Conservation (phyloP, 805 yeast genomes). For the Candida rishiriensis region DNA sequence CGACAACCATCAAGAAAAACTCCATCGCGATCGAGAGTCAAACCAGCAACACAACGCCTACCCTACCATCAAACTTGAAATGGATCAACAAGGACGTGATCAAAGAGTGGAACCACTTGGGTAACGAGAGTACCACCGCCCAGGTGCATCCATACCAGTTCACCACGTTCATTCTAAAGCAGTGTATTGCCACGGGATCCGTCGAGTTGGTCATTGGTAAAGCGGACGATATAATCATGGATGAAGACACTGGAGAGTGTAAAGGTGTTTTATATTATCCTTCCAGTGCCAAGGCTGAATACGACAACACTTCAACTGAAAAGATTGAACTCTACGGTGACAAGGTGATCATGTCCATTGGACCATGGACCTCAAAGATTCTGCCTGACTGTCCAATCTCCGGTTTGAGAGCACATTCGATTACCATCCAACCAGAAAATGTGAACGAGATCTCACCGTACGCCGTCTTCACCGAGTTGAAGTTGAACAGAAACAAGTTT, state of each 20-base stretch:
- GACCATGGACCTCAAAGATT: slow-evolving; percentile 95
- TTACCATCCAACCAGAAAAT: slow-evolving; percentile 77
- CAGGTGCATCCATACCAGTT: slow-evolving; percentile 95
- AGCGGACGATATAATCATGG: slow-evolving; percentile 62
- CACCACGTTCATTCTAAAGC: slow-evolving; percentile 75
- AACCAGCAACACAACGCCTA: slow-evolving; percentile 10
- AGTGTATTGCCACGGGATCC: slow-evolving; percentile 76
- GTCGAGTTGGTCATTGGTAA: slow-evolving; percentile 85
- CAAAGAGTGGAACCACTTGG: slow-evolving; percentile 71
- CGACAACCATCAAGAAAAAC: slow-evolving; percentile 32
- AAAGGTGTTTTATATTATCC: slow-evolving; percentile 63
- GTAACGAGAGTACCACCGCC: slow-evolving; percentile 85
- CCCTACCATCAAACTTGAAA: slow-evolving; percentile 59
- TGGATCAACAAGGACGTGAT: slow-evolving; percentile 72
- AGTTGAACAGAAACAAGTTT: slow-evolving; percentile 58
- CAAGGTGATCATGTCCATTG: slow-evolving; percentile 79
- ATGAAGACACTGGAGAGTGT: slow-evolving; percentile 61
- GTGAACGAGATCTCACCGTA: slow-evolving; percentile 77
- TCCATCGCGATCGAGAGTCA: slow-evolving; percentile 30
- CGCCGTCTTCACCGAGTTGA: slow-evolving; percentile 90
- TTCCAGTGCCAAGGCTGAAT: slow-evolving; percentile 32
- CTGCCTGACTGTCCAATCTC: slow-evolving; percentile 92
- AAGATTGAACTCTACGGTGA: slow-evolving; percentile 56
- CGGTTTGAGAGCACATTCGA: slow-evolving; percentile 92
- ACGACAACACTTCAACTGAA: slow-evolving; percentile 27